phyloP scores from a whole-genome alignment of 1,284 basidiomycete species.

The Stereum hirsutum region DNA sequence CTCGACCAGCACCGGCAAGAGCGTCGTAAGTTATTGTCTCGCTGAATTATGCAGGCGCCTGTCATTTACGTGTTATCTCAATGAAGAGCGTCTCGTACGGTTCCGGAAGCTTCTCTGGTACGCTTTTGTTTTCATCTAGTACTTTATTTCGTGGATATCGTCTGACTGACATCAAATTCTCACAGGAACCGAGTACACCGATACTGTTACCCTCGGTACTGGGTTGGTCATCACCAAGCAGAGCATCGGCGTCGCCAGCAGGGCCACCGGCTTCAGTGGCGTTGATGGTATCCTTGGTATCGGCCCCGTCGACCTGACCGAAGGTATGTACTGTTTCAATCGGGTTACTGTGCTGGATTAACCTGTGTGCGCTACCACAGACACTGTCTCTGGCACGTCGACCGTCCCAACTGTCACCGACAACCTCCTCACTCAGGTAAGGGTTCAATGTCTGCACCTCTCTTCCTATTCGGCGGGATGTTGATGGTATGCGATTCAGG shows the following conservation, averaged over 20 bases:
- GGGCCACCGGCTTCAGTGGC: conserved; percentile 26
- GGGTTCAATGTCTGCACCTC: too few species aligned
- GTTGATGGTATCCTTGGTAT: conserved; percentile 52
- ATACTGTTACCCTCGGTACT: conserved; percentile 25
- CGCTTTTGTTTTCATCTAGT: background rate
- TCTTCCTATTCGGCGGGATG: too few species aligned
- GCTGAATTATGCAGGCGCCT: too few species aligned
- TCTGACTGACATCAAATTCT: too few species aligned
- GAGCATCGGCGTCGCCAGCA: conserved; percentile 48
- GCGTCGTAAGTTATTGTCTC: conserved; percentile 26
- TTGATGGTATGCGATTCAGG: too few species aligned
- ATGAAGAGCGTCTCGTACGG: conserved; percentile 40
- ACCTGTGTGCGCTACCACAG: conserved; percentile 15
- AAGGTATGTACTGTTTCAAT: too few species aligned
- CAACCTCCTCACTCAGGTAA: conserved; percentile 34
- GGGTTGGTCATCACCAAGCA: conserved; percentile 28
- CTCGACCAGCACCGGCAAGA: conserved; percentile 22
- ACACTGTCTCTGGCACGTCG: conserved; percentile 18
- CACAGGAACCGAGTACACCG: conserved; percentile 34
- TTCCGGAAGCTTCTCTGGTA: conserved; percentile 40
- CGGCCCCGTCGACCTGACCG: conserved; percentile 39
- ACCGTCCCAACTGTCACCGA: conserved; percentile 41
- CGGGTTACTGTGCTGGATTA: too few species aligned
- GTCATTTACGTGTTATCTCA: background rate
- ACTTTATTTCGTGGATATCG: background rate